Base-by-base conservation (phyloP, 2,329 filamentous ascomycete genomes). In the Nannizziopsis barbatae region DNA sequence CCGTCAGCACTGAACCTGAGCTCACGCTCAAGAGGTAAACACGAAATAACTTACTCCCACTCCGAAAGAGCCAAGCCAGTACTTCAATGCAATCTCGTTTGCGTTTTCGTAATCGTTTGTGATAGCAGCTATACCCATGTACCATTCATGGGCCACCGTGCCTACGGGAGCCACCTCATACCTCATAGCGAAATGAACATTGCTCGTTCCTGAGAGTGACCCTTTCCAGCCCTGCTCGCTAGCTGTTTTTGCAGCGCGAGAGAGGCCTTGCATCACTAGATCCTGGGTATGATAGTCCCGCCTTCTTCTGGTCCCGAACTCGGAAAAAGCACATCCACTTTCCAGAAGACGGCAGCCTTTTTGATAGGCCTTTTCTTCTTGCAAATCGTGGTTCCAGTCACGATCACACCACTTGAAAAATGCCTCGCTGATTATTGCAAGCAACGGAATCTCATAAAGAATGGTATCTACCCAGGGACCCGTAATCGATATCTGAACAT, bases 331-430 rank as follows among this genome's bases (percentile, higher is more conserved):
- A 63, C 92, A 98, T 20, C 88, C 90, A 27, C 81, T 80, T 64
- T 92, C 75, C 9, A 98, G 69, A 31, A 98, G 72, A 45, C 74
- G 74, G 55, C 81, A 72, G 1, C 87, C 92, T 69, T 98, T 98
- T 7, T 77, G 72, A 53, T 81, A 86, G 1, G 92, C 89, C 57
- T 83, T 83, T 43, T 94, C 83, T 60, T 94, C 80, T 65, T 98
- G 92, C 2, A 83, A 83, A 5, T 84, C 77, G 59, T 96, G 84
- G 58, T 77, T 82, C 92, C 92, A 98, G 63, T 95, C 89, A 45
- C 70, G 86, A 62, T 98, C 88, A 72, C 88, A 86, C 68, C 95
- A 96, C 62, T 86, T 88, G 75, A 98, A 98, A 70, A 95, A 98
- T 43, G 92, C 87, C 66, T 98, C 90, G 42, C 88, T 95, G 1